A percentile compares a stretch with the other conserved stretches of the same genome.
Evolutionary conservation across 306 rosid genomes (phyloP).

Genomic region (Casuarina glauca): DNA sequence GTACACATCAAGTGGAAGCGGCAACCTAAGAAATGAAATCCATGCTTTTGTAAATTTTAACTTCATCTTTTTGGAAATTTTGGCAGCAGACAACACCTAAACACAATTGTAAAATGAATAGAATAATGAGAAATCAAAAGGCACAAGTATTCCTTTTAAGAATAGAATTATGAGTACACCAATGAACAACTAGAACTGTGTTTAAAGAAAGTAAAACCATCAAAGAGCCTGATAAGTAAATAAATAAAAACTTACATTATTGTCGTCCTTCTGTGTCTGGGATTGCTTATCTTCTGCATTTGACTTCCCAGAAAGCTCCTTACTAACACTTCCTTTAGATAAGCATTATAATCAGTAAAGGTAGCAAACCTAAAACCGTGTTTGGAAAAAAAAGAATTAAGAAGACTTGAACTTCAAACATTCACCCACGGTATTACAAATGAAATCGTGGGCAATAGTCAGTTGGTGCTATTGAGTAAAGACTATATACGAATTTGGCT

Average conservation of each 20-base stretch:
- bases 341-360: conserved; percentile 27
- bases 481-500: no score
- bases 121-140: neutral
- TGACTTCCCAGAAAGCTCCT: conserved; percentile 40
- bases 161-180: neutral
- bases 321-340: conserved; percentile 42
- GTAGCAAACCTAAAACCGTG: conserved; percentile 9
- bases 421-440: neutral
- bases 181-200: conserved; percentile 2
- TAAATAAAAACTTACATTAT: conserved; percentile 40
- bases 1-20: conserved; percentile 87
- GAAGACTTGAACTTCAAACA: neutral
- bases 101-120: conserved; percentile 27
- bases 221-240: conserved; percentile 19
- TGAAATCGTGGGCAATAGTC: neutral
- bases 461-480: neutral
- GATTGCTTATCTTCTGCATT: conserved; percentile 46
- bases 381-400: neutral
- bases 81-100: conserved; percentile 59
- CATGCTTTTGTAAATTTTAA: conserved; percentile 89
- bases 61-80: conserved; percentile 67
- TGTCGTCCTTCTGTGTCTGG: conserved; percentile 42
- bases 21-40: conserved; percentile 73
- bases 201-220: conserved; percentile 8
- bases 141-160: neutral